phyloP scores from a whole-genome alignment of 352 stramenopile genomes.

The Phytophthora pluvialis region DNA sequence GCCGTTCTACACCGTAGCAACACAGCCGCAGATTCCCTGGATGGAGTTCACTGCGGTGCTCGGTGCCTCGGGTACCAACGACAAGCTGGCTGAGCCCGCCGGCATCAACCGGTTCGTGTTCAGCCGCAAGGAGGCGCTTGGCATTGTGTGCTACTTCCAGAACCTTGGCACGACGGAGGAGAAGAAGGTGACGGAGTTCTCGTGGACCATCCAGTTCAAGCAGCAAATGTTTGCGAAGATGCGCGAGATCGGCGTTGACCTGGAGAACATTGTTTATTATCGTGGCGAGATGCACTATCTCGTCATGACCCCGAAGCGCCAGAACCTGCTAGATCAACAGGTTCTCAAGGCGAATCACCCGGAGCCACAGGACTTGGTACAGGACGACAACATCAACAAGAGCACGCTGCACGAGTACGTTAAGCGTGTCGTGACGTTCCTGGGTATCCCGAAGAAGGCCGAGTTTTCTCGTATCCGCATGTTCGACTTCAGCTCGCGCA shows the following conservation, averaged over 20 bases:
- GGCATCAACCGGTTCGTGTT: constrained; percentile 84
- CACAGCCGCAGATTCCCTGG: constrained; percentile 80
- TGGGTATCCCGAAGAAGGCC: constrained; percentile 73
- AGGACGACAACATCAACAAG: constrained; percentile 74
- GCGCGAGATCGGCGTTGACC: constrained; percentile 69
- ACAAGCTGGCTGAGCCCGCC: constrained; percentile 65
- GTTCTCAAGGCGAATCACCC: constrained; percentile 76
- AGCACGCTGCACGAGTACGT: constrained; percentile 67
- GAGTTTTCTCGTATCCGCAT: constrained; percentile 73
- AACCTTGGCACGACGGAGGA: constrained; percentile 76
- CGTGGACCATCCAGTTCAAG: constrained; percentile 89
- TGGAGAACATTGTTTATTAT: constrained; percentile 90
- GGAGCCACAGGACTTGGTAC: constrained; percentile 64
- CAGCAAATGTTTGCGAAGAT: constrained; percentile 85
- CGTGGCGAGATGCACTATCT: constrained; percentile 88
- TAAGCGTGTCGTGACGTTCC: constrained; percentile 69
- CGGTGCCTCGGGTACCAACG: constrained; percentile 70
- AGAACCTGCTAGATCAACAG: constrained; percentile 78
- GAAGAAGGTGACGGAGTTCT: constrained; percentile 83
- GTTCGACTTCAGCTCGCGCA: constrained; percentile 87
- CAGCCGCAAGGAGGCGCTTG: constrained; percentile 81
- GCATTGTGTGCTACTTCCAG: constrained; percentile 84
- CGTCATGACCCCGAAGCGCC: constrained; percentile 83
- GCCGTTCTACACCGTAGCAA: constrained; percentile 74
- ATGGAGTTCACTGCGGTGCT: constrained; percentile 80